Percentiles rank a stretch among this genome's conserved stretches.
Conservation (phyloP, 768 basidiomycete genomes). For the Termitomyces sp. region DNA sequence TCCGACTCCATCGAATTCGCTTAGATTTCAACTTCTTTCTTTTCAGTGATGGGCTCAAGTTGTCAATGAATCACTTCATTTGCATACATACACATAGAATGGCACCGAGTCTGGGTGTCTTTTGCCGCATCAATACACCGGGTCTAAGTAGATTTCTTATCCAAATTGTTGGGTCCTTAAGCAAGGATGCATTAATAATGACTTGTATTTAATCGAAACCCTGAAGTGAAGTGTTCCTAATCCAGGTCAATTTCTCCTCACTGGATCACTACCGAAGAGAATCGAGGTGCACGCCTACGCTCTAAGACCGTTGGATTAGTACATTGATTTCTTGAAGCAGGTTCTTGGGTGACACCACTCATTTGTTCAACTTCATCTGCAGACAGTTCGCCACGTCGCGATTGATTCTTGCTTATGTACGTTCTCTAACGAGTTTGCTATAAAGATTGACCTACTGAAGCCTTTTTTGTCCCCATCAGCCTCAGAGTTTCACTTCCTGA, state of each 20-base stretch:
- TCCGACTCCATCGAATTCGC: neutral
- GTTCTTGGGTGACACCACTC: no score
- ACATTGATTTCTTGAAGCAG: no score
- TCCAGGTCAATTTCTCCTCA: neutral
- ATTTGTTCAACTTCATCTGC: no score
- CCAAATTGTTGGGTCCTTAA: neutral
- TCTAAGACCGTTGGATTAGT: neutral
- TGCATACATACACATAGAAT: neutral
- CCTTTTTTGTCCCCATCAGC: neutral
- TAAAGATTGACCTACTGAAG: neutral
- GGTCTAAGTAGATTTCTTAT: neutral
- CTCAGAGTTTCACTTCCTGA: neutral
- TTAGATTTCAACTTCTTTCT: no score
- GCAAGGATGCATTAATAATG: no score
- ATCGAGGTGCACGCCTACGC: neutral
- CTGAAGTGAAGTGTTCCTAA: neutral
- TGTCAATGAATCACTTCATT: neutral
- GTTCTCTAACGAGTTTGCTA: neutral
- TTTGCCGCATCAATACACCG: neutral
- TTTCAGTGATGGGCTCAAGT: neutral
- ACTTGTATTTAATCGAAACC: neutral
- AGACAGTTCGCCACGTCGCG: neutral
- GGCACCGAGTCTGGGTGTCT: no score
- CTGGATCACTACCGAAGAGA: neutral
- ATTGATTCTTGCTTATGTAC: neutral